Evolutionary conservation across 1,284 basidiomycete species (phyloP).

Genomic region (Schizophyllum amplum): DNA sequence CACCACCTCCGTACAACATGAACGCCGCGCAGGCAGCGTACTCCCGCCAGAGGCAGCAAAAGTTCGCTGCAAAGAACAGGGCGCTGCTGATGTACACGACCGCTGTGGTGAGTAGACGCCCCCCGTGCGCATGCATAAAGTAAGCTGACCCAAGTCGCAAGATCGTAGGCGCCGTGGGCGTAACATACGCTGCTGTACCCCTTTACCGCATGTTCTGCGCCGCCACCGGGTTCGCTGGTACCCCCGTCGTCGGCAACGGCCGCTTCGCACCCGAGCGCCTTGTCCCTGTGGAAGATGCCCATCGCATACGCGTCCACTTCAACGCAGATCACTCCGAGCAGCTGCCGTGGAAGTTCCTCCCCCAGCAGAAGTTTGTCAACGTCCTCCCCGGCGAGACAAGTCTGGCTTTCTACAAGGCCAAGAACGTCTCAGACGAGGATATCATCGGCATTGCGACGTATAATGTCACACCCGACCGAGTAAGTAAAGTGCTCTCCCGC

Average conservation of each 20-base stretch:
- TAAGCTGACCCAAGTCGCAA: too few species aligned
- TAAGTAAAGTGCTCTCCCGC: constrained; percentile 30
- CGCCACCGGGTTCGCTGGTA: constrained; percentile 94
- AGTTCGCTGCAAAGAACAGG: constrained; percentile 44
- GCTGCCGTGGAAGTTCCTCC: constrained; percentile 90
- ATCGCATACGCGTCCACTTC: constrained; percentile 89
- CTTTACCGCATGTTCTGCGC: constrained; percentile 97
- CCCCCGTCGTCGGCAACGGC: constrained; percentile 80
- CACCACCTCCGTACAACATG: neutral
- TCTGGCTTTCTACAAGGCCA: constrained; percentile 94
- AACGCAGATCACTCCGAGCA: constrained; percentile 88
- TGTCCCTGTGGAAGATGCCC: constrained; percentile 63
- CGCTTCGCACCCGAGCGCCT: constrained; percentile 79
- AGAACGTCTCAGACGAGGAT: constrained; percentile 79
- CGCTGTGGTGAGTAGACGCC: constrained; percentile 51
- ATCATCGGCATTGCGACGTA: constrained; percentile 99
- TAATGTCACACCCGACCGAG: constrained; percentile 90
- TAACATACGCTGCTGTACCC: constrained; percentile 94
- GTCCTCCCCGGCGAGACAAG: constrained; percentile 96
- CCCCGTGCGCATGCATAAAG: constrained; percentile 3
- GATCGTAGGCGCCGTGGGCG: constrained; percentile 77
- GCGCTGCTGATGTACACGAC: constrained; percentile 74
- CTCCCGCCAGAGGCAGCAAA: neutral
- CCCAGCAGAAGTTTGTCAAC: constrained; percentile 84
- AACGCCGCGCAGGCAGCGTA: neutral